Percentiles rank a stretch among this genome's conserved stretches.
phyloP scores from a whole-genome alignment of 441 rosid species.

The Populus tomentosa region DNA sequence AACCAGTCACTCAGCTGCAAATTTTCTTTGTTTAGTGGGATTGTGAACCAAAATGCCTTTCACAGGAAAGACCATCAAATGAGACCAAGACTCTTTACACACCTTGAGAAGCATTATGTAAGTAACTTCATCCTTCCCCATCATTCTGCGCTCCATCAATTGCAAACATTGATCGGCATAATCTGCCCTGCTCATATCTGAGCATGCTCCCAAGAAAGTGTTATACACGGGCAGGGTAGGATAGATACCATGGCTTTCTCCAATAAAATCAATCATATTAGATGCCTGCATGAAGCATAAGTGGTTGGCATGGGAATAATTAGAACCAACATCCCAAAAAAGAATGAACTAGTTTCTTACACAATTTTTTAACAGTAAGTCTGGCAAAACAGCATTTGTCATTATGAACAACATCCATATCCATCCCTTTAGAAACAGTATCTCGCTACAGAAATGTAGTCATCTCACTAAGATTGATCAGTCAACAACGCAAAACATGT shows the following conservation, averaged over 20 bases:
- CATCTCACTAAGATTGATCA: background rate
- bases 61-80: background rate
- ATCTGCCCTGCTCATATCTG: slow-evolving; percentile 26
- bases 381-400: background rate
- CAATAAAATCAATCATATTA: slow-evolving; percentile 42
- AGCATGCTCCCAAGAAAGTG: slow-evolving; percentile 58
- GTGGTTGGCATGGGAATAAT: slow-evolving; percentile 1
- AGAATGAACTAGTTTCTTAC: slow-evolving; percentile 8
- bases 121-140: slow-evolving; percentile 72
- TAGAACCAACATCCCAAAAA: background rate
- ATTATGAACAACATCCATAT: background rate
- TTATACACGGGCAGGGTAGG: slow-evolving; percentile 55
- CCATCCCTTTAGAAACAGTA: background rate
- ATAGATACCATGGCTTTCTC: slow-evolving; percentile 44
- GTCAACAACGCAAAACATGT: slow-evolving; percentile 5
- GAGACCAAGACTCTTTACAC: slow-evolving; percentile 20
- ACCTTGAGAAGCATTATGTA: slow-evolving; percentile 77
- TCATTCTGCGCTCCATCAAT: slow-evolving; percentile 62
- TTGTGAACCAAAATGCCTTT: slow-evolving; percentile 2
- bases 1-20: slow-evolving; percentile 4
- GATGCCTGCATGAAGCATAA: slow-evolving; percentile 53
- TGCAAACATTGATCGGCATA: slow-evolving; percentile 72
- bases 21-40: background rate
- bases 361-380: slow-evolving; percentile 2
- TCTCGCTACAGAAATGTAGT: background rate